Evolutionary conservation across 139 green algal species (phyloP), one percentile per base, ranked within the genome.

Genomic region (Chlorella sp.): DNA sequence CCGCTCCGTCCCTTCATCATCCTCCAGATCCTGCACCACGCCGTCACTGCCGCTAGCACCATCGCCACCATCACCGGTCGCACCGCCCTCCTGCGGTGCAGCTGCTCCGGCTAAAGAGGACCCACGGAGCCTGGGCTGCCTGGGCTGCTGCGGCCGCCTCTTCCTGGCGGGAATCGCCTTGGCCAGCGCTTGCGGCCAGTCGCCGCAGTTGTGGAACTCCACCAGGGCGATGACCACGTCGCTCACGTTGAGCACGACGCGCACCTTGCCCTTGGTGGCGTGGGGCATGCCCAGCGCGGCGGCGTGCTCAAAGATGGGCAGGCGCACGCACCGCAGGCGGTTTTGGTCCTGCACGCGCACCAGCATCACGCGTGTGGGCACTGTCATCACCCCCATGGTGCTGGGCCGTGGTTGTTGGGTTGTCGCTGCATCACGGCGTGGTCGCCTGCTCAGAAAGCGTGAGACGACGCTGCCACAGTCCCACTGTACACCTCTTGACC

Each of bases 221-320:
- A 69, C 31, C 42, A 72, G 42, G 1, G 67, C 67, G 14, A 65
- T 72, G 42, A 34, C 67, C 29, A 72, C 67, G 49, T 72, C 67
- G 27, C 42, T 65, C 6, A 72, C 67, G 29, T 72, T 72, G 2
- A 72, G 36, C 2, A 61, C 49, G 2, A 49, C 42, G 29, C 35
- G 31, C 14, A 3, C 42, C 27, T 24, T 33, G n/a, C n/a, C n/a
- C 3, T 35, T 22, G 29, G 42, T 30, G 20, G 55, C 10, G 42
- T 17, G 10, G 10, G 42, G 17, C 55, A 72, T 63, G 4, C 30
- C 30, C 14, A 63, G 30, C 2, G 49, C 67, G 5, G 49, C 42
- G 1, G 49, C 49, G 49, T 64, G 49, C 67, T 65, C 67, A 10
- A 30, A 27, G 6, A 72, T 64, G 49, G 42, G 67, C 42, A 72